Conservation (phyloP, 202 grass and related monocot species). For the Setaria viridis region DNA sequence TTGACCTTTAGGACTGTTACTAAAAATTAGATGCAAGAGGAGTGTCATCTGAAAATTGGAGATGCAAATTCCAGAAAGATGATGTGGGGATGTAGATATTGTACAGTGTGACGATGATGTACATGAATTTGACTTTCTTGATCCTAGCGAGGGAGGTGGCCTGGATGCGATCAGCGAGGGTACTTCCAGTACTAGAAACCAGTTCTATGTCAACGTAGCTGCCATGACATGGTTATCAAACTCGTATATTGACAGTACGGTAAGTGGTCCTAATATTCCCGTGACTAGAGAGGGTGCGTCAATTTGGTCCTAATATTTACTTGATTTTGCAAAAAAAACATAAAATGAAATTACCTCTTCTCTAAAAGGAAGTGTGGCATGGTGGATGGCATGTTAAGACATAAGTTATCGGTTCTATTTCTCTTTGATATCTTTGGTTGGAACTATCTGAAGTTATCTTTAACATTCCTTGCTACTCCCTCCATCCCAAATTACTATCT, state of each 20-base stretch:
- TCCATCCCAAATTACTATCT: too few relatives aligned
- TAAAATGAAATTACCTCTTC: background rate
- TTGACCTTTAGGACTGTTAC: background rate
- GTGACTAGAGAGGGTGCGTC: too few relatives aligned
- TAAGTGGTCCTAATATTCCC: background rate
- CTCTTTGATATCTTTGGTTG: too few relatives aligned
- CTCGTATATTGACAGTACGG: background rate
- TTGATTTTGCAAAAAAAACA: background rate
- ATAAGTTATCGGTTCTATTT: too few relatives aligned
- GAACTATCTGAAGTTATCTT: too few relatives aligned
- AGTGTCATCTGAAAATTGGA: background rate
- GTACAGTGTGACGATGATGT: background rate
- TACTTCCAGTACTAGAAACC: background rate
- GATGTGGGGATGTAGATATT: background rate
- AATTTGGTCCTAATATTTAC: too few relatives aligned
- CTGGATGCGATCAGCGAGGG: background rate
- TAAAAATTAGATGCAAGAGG: background rate
- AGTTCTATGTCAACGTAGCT: background rate
- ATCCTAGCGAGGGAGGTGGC: background rate
- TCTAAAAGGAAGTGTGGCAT: too few relatives aligned
- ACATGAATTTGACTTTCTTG: conserved; percentile 7
- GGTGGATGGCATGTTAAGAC: background rate
- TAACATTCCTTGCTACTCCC: too few relatives aligned
- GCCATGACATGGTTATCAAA: background rate
- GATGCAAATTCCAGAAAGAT: background rate